phyloP scores from a whole-genome alignment of 371 early-diverging fungal genomes.

The Amoeboaphelidium protococcarum region DNA sequence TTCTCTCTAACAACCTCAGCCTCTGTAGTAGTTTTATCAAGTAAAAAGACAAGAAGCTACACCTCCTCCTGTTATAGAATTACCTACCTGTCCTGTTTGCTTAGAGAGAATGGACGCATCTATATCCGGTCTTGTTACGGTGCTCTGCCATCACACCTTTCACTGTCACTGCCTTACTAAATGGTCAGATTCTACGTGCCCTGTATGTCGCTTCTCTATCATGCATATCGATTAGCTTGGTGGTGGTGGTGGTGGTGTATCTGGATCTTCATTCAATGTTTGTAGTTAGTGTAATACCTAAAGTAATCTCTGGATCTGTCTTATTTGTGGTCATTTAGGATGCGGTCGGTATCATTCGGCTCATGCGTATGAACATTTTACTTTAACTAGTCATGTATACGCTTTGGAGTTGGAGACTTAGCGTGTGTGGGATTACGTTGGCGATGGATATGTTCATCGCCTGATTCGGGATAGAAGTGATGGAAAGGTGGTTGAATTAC shows the following conservation, averaged over 20 bases:
- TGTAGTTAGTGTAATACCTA: conserved; percentile 44
- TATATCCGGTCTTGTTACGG: conserved; percentile 55
- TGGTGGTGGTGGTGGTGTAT: neutral
- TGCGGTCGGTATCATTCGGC: conserved; percentile 33
- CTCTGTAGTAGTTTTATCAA: neutral
- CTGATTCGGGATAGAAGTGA: conserved; percentile 61
- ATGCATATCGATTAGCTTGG: neutral
- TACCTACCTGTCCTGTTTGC: conserved; percentile 81
- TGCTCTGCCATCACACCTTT: conserved; percentile 79
- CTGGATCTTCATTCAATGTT: conserved; percentile 9
- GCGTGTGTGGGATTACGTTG: conserved; percentile 87
- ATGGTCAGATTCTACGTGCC: conserved; percentile 75
- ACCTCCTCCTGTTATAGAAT: conserved; percentile 18
- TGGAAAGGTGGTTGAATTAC: conserved; percentile 68
- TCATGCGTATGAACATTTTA: conserved; percentile 66
- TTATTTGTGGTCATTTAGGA: conserved; percentile 61
- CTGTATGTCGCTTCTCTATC: conserved; percentile 42
- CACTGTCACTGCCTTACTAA: conserved; percentile 60
- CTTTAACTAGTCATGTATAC: conserved; percentile 46
- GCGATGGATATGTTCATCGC: conserved; percentile 81
- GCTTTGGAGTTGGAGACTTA: conserved; percentile 76
- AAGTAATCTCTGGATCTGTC: conserved; percentile 70
- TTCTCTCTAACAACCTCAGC: neutral
- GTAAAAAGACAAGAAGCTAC: neutral
- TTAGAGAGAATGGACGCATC: conserved; percentile 64